phyloP scores from a whole-genome alignment of 345 rosid genomes.

The Citrus sp. region DNA sequence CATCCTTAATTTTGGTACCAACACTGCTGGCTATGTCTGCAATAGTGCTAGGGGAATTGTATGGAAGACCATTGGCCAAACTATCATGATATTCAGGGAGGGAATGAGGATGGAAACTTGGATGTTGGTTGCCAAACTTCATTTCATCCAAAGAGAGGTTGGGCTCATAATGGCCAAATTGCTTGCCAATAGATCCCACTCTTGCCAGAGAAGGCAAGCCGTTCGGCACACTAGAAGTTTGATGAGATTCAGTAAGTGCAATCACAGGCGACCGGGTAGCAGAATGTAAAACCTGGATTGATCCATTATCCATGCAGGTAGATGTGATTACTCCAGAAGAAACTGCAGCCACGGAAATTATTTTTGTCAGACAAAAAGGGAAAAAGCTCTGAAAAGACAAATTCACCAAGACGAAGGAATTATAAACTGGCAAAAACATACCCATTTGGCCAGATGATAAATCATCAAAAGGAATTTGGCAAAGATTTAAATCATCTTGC shows the following conservation, averaged over 20 bases:
- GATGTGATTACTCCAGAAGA: constrained; percentile 47
- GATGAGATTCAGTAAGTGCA: constrained; percentile 56
- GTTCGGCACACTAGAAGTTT: constrained; percentile 63
- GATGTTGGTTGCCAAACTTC: constrained; percentile 48
- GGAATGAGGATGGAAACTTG: constrained; percentile 69
- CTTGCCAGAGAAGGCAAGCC: constrained; percentile 61
- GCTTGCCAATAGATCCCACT: constrained; percentile 51
- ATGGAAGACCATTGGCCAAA: constrained; percentile 49
- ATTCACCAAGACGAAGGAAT: constrained; percentile 2
- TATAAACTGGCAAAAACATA: constrained; percentile 28
- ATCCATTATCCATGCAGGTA: constrained; percentile 49
- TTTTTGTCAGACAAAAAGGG: constrained; percentile 16
- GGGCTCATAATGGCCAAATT: constrained; percentile 50
- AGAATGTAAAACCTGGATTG: constrained; percentile 45
- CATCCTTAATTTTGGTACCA: constrained; percentile 46
- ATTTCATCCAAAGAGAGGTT: constrained; percentile 46
- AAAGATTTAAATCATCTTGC: constrained; percentile 42
- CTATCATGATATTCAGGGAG: constrained; percentile 68
- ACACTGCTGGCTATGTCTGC: constrained; percentile 41
- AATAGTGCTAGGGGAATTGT: constrained; percentile 41
- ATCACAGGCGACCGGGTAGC: constrained; percentile 43
- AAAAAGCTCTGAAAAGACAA: constrained; percentile 5
- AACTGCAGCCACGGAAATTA: constrained; percentile 34
- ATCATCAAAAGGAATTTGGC: constrained; percentile 41
- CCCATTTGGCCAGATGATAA: constrained; percentile 44